Evolutionary conservation across 2,329 filamentous ascomycete genomes (phyloP).

Genomic region (Hortaea sp.): DNA sequence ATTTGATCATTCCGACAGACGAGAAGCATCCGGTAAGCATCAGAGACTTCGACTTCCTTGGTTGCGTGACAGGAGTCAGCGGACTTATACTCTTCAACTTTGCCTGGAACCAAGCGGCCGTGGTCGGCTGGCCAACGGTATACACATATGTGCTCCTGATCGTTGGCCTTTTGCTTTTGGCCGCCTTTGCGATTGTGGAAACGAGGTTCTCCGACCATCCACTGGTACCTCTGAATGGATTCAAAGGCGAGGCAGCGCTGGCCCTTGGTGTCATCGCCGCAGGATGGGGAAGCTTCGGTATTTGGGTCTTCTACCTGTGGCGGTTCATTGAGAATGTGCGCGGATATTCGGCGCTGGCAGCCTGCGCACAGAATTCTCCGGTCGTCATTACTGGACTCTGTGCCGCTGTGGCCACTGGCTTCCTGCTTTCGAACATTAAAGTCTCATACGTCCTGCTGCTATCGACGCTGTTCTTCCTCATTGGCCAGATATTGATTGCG

Average conservation of each 20-base stretch:
- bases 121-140: conserved; percentile 47
- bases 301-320: conserved; percentile 25
- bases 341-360: conserved; percentile 34
- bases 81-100: conserved; percentile 56
- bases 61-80: conserved; percentile 40
- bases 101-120: conserved; percentile 55
- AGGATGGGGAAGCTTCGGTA: conserved; percentile 4
- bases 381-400: conserved; percentile 34
- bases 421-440: conserved; percentile 14
- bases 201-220: conserved; percentile 36
- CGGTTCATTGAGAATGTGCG: conserved; percentile 37
- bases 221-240: conserved; percentile 46
- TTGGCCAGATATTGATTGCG: conserved; percentile 12
- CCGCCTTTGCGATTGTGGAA: conserved; percentile 46
- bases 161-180: conserved; percentile 44
- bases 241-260: conserved; percentile 22
- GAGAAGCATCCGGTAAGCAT: conserved; percentile 5
- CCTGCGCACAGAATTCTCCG: conserved; percentile 36
- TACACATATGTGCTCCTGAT: conserved; percentile 49
- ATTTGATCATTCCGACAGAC: too few relatives aligned
- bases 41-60: conserved; percentile 33
- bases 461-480: conserved; percentile 31
- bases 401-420: conserved; percentile 27
- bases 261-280: too few relatives aligned
- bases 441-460: conserved; percentile 26